Evolutionary conservation across 2,329 filamentous ascomycete genomes (phyloP).

Genomic region (Aureobasidium sp.): DNA sequence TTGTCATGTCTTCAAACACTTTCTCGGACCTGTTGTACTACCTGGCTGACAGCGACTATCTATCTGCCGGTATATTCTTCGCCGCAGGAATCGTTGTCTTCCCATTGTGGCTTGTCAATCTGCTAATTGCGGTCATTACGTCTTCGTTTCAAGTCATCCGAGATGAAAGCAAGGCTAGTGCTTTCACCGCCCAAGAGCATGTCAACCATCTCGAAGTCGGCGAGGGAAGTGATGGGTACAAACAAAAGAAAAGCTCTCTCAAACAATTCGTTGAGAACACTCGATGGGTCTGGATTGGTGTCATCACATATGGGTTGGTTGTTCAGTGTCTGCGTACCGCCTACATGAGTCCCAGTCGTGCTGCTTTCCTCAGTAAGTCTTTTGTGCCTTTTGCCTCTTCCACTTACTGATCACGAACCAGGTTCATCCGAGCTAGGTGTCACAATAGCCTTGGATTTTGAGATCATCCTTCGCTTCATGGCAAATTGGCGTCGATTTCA

Average conservation of each 20-base stretch:
- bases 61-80: slow-evolving; percentile 73
- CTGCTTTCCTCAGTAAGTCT: slow-evolving; percentile 54
- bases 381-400: not conserved
- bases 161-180: slow-evolving; percentile 89
- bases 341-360: slow-evolving; percentile 58
- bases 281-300: slow-evolving; percentile 65
- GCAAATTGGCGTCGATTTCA: slow-evolving; percentile 79
- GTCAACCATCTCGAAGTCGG: slow-evolving; percentile 32
- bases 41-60: slow-evolving; percentile 84
- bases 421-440: slow-evolving; percentile 61
- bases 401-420: not conserved
- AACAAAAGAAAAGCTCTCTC: slow-evolving; percentile 45
- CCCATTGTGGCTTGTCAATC: slow-evolving; percentile 92
- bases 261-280: slow-evolving; percentile 71
- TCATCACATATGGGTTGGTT: slow-evolving; percentile 76
- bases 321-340: slow-evolving; percentile 72
- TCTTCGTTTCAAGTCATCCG: slow-evolving; percentile 97
- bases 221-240: slow-evolving; percentile 30
- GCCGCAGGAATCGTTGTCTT: slow-evolving; percentile 73
- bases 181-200: slow-evolving; percentile 72
- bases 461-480: slow-evolving; percentile 73
- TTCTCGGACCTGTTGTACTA: slow-evolving; percentile 94
- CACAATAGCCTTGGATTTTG: slow-evolving; percentile 69
- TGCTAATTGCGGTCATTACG: slow-evolving; percentile 92
- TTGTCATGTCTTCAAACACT: slow-evolving; percentile 97